Conservation (phyloP, 2,329 filamentous ascomycete species). For the Phoma sp. region DNA sequence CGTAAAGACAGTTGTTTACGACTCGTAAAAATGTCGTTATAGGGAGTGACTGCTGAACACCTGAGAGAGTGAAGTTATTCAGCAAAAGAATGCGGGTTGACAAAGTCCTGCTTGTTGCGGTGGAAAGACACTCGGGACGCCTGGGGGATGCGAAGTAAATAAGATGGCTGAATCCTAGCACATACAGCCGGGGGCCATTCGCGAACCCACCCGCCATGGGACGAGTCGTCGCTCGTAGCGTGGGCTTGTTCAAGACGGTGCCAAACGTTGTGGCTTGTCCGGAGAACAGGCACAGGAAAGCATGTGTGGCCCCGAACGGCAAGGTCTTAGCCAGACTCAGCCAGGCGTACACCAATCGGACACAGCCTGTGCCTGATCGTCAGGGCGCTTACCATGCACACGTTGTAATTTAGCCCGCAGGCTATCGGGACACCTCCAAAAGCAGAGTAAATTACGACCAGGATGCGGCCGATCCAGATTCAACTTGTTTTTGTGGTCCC, state of each 20-base stretch:
- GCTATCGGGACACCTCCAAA: conserved; percentile 27
- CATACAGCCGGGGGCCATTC: conserved; percentile 37
- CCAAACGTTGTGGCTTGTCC: conserved; percentile 43
- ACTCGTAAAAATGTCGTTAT: conserved; percentile 27
- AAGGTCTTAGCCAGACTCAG: conserved; percentile 25
- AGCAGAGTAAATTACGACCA: conserved; percentile 40
- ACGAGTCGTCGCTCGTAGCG: conserved; percentile 45
- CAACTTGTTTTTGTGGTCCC: conserved; percentile 17
- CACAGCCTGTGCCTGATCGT: conserved; percentile 41
- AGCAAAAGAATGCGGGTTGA: conserved; percentile 47
- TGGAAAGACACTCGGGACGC: conserved; percentile 29
- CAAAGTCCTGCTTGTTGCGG: conserved; percentile 48
- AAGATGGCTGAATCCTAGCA: conserved; percentile 40
- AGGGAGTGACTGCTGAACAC: conserved; percentile 48
- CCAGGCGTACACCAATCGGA: conserved; percentile 39
- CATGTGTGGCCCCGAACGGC: conserved; percentile 30
- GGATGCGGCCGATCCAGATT: conserved; percentile 26
- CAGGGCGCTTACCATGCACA: conserved; percentile 28
- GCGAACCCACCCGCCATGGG: conserved; percentile 36
- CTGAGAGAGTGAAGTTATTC: conserved; percentile 51
- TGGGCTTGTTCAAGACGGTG: conserved; percentile 39
- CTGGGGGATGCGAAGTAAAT: conserved; percentile 48
- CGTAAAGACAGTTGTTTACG: conserved; percentile 25
- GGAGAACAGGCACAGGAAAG: conserved; percentile 35
- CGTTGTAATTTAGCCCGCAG: conserved; percentile 31